Base-by-base conservation (phyloP, 148 eudicot genomes). In the Rhododendron kiyosumense region DNA sequence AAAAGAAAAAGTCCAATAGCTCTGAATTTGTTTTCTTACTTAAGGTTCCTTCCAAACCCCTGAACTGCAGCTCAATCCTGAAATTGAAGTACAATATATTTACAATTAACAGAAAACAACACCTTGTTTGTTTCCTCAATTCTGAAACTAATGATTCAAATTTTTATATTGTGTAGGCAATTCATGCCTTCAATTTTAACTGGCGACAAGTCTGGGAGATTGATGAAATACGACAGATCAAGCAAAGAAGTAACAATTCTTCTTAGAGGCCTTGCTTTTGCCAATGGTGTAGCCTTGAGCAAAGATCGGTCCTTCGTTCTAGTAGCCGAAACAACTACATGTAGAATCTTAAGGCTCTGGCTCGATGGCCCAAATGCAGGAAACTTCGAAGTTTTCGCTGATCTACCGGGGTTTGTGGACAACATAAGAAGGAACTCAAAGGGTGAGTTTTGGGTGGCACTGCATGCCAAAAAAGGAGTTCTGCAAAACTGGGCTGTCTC, bases 261-360 rank as follows among this genome's bases (percentile, higher is more conserved):
- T 65, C 84, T 92, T 0, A 81, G 75, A 32, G 92, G 92, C 84
- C 88, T 96, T 59, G 95, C 96, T 81, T 94, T 96, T 83, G 93
- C 98, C 69, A 96, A 95, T 71, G 98, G 97, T 18, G 97, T 96
- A 65, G 93, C 96, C 4, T 79, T 94, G 22, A 92, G 95, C 92
- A 84, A 90, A 84, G 95, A 96, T 85, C 84, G 89, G 7, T 88
- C 95, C 13, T 95, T 93, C 54, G 89, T 92, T 32, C 87, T 96
- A 12, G 90, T 94, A 86, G 93, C 93, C 0, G 96, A 96, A 85
- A 90, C 94, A 7, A 74, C 88, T 13, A 26, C 84, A 20, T 89
- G 96, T 85, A 91, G 90, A 83, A 88, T 96, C 82, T 30, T 89
- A 24, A 90, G 94, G 90, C 88, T 91, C 81, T 96, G 97, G 98